Evolutionary conservation across 345 rosid species (phyloP).

Genomic region (Anacardium occidentale): DNA sequence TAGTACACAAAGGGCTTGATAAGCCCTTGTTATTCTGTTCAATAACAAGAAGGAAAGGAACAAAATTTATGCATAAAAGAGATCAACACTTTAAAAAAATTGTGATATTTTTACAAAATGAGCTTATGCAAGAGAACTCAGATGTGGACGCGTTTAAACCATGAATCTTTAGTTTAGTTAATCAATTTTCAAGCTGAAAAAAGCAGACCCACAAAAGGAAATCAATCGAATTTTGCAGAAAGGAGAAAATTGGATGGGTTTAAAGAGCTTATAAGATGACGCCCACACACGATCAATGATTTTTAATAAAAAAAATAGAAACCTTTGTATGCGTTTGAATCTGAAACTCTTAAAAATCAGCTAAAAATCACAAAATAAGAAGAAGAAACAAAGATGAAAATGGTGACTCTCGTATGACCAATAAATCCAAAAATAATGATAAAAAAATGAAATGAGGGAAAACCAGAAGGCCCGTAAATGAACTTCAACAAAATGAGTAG

Average conservation of each 20-base stretch:
- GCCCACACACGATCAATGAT: background rate
- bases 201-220: constrained; percentile 8
- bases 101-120: background rate
- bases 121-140: background rate
- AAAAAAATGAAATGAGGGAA: background rate
- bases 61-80: background rate
- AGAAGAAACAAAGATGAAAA: background rate
- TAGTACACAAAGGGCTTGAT: constrained; percentile 40
- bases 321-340: background rate
- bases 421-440: background rate
- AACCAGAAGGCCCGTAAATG: background rate
- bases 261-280: background rate
- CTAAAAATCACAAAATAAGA: background rate
- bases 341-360: background rate
- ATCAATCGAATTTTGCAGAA: background rate
- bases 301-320: background rate
- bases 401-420: background rate
- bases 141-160: background rate
- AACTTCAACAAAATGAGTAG: background rate
- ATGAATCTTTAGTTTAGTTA: background rate
- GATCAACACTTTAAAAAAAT: background rate
- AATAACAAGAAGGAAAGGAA: constrained; percentile 9
- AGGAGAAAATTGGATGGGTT: background rate
- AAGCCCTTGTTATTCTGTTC: constrained; percentile 48
- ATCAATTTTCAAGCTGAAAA: background rate